These are phyloP conservation scores for Colletotrichum kahawae DNA, from an alignment of 2,329 filamentous ascomycete genomes.

Conservation along the genomic window DNA sequence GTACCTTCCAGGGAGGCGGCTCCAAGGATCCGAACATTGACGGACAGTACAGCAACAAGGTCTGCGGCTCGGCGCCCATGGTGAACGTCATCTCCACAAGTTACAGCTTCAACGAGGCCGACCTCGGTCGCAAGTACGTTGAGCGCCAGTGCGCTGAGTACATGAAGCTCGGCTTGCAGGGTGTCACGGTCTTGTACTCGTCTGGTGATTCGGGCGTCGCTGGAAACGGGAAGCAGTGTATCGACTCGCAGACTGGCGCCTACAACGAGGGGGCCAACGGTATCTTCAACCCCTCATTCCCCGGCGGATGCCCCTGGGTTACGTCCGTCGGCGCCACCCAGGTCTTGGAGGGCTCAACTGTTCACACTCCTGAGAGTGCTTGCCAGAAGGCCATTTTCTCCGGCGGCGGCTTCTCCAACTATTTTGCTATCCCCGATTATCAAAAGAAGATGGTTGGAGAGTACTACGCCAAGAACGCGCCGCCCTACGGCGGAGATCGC, in stretches of 20 bases:
- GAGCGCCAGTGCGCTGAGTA: conserved; percentile 60
- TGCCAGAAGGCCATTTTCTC: conserved; percentile 52
- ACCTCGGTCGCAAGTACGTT: conserved; percentile 52
- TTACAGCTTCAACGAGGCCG: conserved; percentile 59
- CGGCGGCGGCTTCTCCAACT: conserved; percentile 55
- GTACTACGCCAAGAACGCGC: conserved; percentile 45
- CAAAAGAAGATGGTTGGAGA: conserved; percentile 43
- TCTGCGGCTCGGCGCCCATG: conserved; percentile 47
- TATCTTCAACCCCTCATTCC: conserved; percentile 53
- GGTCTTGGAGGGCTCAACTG: conserved; percentile 41
- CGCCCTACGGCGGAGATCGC: conserved; percentile 44
- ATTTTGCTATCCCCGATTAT: conserved; percentile 52
- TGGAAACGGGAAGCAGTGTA: conserved; percentile 41
- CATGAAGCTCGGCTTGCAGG: conserved; percentile 60
- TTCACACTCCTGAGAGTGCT: conserved; percentile 45
- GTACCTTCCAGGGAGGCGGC: conserved; percentile 44
- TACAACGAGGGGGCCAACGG: conserved; percentile 33
- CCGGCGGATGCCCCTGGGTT: conserved; percentile 52
- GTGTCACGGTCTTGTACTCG: conserved; percentile 55
- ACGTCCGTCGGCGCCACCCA: conserved; percentile 59
- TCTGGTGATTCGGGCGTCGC: conserved; percentile 55
- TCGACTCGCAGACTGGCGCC: conserved; percentile 32
- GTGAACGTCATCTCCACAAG: conserved; percentile 61
- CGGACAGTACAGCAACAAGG: conserved; percentile 43
- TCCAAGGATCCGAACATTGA: conserved; percentile 37